Evolutionary conservation across 2,329 filamentous ascomycete species (phyloP), one percentile per base, ranked within the genome.

Genomic region (Tolypocladium guangdongense): DNA sequence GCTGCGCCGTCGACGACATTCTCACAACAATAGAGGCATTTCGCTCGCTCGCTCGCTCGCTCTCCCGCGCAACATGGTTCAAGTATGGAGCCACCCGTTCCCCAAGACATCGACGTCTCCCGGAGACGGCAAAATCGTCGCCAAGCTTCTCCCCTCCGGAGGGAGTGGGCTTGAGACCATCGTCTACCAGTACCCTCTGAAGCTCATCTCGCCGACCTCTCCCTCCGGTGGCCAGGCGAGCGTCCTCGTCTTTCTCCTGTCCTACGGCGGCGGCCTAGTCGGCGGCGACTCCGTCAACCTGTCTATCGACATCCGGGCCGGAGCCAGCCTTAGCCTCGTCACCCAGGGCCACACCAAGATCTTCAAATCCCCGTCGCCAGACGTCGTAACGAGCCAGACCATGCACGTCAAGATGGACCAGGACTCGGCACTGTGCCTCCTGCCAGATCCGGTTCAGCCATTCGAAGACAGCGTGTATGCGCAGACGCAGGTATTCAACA

Each of bases 371-470:
- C 68, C 80, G 49, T 72, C 74, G 52, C 71, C 71, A 37, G 72
- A 78, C 43, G 68, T 81, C 14, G 66, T 80, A 47, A 86, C 84
- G 2, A 74, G 76, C 22, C 84, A 87, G 67, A 73, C 65, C 1
- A 67, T 87, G 55, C 66, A 71, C 14, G 76, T 81, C 35, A 66
- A 67, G 3, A 70, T 87, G 51, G 71, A 74, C 27, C 61, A 73
- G 16, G 73, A 69, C 24, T 80, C 75, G 7, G 78, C 76, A 1
- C 72, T 87, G 16, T 86, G 84, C 62, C 74, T 87, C 56, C 78
- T 97, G 12, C 93, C 93, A 0, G 93, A 99, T 66, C 93, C 93
- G 0, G 87, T 95, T 3, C 92, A 96, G 66, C 93, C 93, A 0
- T 97, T 95, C 66, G 84, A 83, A 56, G 80, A 82, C 57, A 95